Conservation (phyloP, 805 yeast genomes). For the Saccharomycopsis sp. region DNA sequence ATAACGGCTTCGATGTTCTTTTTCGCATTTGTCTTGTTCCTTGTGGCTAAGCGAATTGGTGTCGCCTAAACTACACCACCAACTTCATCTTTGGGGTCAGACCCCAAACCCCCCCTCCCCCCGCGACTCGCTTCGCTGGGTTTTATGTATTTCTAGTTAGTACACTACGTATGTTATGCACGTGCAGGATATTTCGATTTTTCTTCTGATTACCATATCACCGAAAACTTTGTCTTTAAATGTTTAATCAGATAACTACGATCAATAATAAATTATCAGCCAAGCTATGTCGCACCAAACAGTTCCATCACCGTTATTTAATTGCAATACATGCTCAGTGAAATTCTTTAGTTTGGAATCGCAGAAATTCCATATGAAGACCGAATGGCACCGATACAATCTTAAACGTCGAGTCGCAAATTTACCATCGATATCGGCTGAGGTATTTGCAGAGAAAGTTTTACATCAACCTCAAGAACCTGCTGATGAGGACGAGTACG, state of each 20-base stretch:
- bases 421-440: conserved; percentile 65
- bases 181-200: no score
- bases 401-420: conserved; percentile 87
- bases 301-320: conserved; percentile 31
- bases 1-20: conserved; percentile 40
- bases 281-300: not conserved
- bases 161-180: no score
- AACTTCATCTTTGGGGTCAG: not conserved
- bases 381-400: conserved; percentile 97
- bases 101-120: no score
- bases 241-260: no score
- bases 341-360: conserved; percentile 74
- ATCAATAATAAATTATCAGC: no score
- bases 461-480: conserved; percentile 18
- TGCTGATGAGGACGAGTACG: conserved; percentile 44
- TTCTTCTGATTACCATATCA: no score
- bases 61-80: conserved; percentile 8
- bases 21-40: conserved; percentile 40
- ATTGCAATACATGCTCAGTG: conserved; percentile 86
- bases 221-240: no score
- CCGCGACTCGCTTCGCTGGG: no score
- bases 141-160: no score
- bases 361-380: conserved; percentile 91
- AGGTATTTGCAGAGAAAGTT: conserved; percentile 52
- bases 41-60: conserved; percentile 17